These are phyloP conservation scores for Saksenaea vasiformis DNA, from an alignment of 371 early-diverging fungal genomes.

Conservation along the genomic window DNA sequence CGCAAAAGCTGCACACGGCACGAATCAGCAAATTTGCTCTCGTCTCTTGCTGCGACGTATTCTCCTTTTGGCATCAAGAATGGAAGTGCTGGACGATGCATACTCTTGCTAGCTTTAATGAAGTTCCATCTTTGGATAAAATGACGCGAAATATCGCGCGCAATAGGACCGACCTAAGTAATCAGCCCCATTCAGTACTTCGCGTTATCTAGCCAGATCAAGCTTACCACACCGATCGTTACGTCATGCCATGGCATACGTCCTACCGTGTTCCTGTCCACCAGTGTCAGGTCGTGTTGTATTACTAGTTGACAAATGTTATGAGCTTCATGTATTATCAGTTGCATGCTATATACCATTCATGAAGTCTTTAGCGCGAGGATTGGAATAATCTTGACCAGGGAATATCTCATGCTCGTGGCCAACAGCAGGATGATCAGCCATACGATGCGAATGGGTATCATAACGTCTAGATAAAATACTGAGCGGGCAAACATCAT, in stretches of 20 bases:
- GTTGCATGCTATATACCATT: slow-evolving; percentile 48
- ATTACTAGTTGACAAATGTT: slow-evolving; percentile 38
- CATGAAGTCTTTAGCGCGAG: slow-evolving; percentile 88
- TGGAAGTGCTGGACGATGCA: slow-evolving; percentile 63
- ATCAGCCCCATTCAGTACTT: neutral
- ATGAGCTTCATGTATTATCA: neutral
- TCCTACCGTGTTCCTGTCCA: slow-evolving; percentile 61
- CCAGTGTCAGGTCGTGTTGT: slow-evolving; percentile 50
- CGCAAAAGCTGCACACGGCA: slow-evolving; percentile 74
- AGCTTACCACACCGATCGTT: slow-evolving; percentile 64
- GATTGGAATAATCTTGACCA: slow-evolving; percentile 92
- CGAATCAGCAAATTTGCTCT: slow-evolving; percentile 62
- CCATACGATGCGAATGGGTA: slow-evolving; percentile 75
- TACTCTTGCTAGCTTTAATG: slow-evolving; percentile 71
- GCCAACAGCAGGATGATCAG: slow-evolving; percentile 66
- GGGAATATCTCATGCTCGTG: slow-evolving; percentile 62
- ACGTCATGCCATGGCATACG: slow-evolving; percentile 98
- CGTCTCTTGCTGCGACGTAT: slow-evolving; percentile 71
- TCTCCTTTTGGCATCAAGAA: slow-evolving; percentile 83
- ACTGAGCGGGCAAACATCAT: neutral
- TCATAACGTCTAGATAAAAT: slow-evolving; percentile 74
- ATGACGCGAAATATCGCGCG: slow-evolving; percentile 84
- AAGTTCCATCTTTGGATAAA: slow-evolving; percentile 95
- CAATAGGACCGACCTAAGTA: slow-evolving; percentile 67
- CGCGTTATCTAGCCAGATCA: neutral